Conservation (phyloP, 768 basidiomycete genomes). For the Boletus patriciae region DNA sequence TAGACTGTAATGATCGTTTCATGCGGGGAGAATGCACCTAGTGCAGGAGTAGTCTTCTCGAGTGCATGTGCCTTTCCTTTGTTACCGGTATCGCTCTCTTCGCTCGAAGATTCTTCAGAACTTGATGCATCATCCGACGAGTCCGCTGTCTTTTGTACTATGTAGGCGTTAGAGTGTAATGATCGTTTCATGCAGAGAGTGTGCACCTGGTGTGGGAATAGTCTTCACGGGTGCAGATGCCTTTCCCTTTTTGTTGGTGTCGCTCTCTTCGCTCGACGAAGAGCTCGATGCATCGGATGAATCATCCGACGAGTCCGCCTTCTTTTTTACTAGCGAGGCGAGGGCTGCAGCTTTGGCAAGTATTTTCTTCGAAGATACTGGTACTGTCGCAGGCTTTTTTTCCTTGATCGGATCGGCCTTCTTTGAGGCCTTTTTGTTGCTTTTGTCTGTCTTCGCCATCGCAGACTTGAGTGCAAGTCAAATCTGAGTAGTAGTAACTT, state of each 20-base stretch:
- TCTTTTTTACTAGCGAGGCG: constrained; percentile 9
- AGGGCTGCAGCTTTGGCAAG: constrained; percentile 41
- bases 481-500: not conserved
- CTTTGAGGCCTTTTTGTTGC: constrained; percentile 33
- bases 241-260: not conserved
- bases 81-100: not conserved
- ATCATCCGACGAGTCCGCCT: not conserved
- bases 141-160: not conserved
- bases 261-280: constrained; percentile 9
- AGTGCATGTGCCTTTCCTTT: too few relatives aligned
- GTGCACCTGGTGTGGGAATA: constrained; percentile 34
- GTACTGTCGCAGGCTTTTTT: constrained; percentile 14
- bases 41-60: constrained; percentile 46
- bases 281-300: constrained; percentile 8
- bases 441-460: constrained; percentile 45
- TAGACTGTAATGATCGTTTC: not conserved
- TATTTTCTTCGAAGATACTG: constrained; percentile 43
- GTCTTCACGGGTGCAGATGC: constrained; percentile 44
- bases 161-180: not conserved
- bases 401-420: constrained; percentile 27
- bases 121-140: constrained; percentile 1
- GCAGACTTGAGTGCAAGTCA: constrained; percentile 2
- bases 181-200: not conserved
- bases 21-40: constrained; percentile 19
- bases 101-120: constrained; percentile 22